These are phyloP conservation scores for Phlebiopsis flavidoalba DNA, from an alignment of 768 basidiomycete genomes.

Conservation along the genomic window DNA sequence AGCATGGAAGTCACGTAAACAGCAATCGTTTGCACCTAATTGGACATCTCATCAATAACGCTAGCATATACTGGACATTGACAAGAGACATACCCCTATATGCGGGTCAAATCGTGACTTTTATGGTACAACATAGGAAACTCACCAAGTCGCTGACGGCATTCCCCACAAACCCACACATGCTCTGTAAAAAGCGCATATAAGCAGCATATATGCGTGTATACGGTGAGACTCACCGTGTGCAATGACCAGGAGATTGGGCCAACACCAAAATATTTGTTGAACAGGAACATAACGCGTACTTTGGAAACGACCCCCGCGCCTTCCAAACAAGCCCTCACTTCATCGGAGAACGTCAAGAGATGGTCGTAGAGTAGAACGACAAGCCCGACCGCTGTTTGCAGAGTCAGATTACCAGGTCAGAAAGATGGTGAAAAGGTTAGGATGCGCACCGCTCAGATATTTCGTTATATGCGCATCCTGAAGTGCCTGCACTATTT, in stretches of 20 bases:
- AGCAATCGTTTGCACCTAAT: slow-evolving; percentile 29
- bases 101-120: too few relatives aligned
- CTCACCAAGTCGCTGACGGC: slow-evolving; percentile 14
- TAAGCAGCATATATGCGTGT: background rate
- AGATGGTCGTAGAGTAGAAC: slow-evolving; percentile 38
- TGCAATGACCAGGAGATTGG: slow-evolving; percentile 19
- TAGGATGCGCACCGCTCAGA: slow-evolving; percentile 15
- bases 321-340: slow-evolving; percentile 37
- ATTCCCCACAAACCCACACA: slow-evolving; percentile 18
- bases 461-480: slow-evolving; percentile 17
- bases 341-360: slow-evolving; percentile 35
- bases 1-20: slow-evolving; percentile 17
- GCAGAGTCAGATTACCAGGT: background rate
- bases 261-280: slow-evolving; percentile 34
- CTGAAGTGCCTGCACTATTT: slow-evolving; percentile 10
- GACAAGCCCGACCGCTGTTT: slow-evolving; percentile 26
- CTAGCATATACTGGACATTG: background rate
- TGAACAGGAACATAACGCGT: slow-evolving; percentile 34
- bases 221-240: slow-evolving; percentile 19
- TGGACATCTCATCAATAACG: background rate
- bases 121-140: background rate
- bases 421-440: background rate
- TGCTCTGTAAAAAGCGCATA: slow-evolving; percentile 12
- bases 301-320: slow-evolving; percentile 30
- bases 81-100: background rate